phyloP scores from a whole-genome alignment of 371 early-diverging fungal species.

The Homolaphlyctis polyrhiza region DNA sequence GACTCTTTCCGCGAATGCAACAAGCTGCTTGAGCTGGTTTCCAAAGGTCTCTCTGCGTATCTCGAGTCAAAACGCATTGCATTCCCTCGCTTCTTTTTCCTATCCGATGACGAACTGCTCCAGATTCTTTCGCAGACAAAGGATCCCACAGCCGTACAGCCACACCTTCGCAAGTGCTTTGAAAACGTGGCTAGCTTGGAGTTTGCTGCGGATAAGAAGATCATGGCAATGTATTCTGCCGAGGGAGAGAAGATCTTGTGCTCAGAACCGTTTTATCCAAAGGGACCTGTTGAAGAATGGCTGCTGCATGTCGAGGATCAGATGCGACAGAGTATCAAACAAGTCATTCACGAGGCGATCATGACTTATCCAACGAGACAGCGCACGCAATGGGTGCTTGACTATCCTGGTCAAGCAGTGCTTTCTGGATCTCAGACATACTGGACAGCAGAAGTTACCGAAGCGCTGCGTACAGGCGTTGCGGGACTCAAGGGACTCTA shows the following conservation, averaged over 20 bases:
- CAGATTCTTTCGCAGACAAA: slow-evolving; percentile 58
- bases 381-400: slow-evolving; percentile 47
- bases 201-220: slow-evolving; percentile 38
- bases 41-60: slow-evolving; percentile 55
- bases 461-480: slow-evolving; percentile 40
- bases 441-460: slow-evolving; percentile 52
- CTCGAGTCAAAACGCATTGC: slow-evolving; percentile 52
- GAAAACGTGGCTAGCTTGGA: slow-evolving; percentile 51
- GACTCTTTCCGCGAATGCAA: slow-evolving; percentile 53
- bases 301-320: slow-evolving; percentile 46
- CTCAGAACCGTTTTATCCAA: slow-evolving; percentile 47
- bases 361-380: slow-evolving; percentile 29
- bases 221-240: slow-evolving; percentile 48
- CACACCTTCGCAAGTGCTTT: slow-evolving; percentile 56
- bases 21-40: slow-evolving; percentile 53
- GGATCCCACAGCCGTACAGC: slow-evolving; percentile 57
- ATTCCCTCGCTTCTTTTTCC: slow-evolving; percentile 59
- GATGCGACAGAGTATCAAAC: slow-evolving; percentile 47
- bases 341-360: slow-evolving; percentile 43
- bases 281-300: slow-evolving; percentile 55
- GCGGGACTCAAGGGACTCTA: slow-evolving; percentile 34
- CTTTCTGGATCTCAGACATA: slow-evolving; percentile 46
- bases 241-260: slow-evolving; percentile 49
- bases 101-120: slow-evolving; percentile 56
- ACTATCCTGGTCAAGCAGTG: slow-evolving; percentile 53